Conservation (phyloP, 352 stramenopile genomes). For the Phytophthora cactorum region DNA sequence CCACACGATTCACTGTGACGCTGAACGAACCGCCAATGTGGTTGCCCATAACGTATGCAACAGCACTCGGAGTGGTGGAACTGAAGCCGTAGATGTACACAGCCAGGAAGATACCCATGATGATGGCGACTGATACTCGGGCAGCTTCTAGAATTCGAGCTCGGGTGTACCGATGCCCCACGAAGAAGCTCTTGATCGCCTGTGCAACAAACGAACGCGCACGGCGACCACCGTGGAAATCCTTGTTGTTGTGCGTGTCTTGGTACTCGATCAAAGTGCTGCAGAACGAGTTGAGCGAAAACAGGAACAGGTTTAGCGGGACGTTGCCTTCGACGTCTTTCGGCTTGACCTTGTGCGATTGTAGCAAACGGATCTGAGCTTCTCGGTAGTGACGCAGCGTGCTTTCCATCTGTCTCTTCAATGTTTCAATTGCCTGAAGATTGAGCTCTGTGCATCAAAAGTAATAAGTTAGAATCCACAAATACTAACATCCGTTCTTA, state of each 20-base stretch:
- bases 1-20: conserved; percentile 84
- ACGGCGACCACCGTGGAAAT: conserved; percentile 49
- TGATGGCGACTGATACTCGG: conserved; percentile 45
- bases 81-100: conserved; percentile 84
- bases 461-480: not conserved
- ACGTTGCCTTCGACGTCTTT: conserved; percentile 87
- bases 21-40: conserved; percentile 81
- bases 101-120: conserved; percentile 64
- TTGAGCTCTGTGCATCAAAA: conserved; percentile 46
- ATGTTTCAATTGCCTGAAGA: conserved; percentile 44
- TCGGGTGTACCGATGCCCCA: conserved; percentile 18
- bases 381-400: conserved; percentile 69
- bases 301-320: conserved; percentile 82
- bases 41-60: conserved; percentile 85
- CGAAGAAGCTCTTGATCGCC: conserved; percentile 53
- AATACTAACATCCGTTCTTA: not conserved
- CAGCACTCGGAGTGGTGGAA: conserved; percentile 56
- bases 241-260: conserved; percentile 65
- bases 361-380: conserved; percentile 61
- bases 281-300: conserved; percentile 87
- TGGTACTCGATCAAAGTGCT: conserved; percentile 78
- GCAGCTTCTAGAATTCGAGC: conserved; percentile 16
- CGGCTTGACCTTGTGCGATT: conserved; percentile 53
- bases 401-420: conserved; percentile 75
- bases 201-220: conserved; percentile 51